Conservation (phyloP, 2,329 filamentous ascomycete genomes). For the Didymosphaeria variabile region DNA sequence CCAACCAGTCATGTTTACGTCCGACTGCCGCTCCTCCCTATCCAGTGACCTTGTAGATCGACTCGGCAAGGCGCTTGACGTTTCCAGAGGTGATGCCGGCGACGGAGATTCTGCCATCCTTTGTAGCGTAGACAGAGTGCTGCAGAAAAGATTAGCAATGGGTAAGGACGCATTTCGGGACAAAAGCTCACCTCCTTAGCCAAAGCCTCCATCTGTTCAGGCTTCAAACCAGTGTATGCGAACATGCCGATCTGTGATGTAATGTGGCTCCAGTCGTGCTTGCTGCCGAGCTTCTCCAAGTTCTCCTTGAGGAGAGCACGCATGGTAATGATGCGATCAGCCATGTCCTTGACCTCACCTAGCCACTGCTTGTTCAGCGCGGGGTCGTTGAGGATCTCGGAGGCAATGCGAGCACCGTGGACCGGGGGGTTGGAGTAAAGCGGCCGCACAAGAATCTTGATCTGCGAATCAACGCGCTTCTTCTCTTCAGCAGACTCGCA, state of each 20-base stretch:
- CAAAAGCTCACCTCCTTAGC: conserved; percentile 76
- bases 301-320: conserved; percentile 92
- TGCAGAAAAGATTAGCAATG: conserved; percentile 39
- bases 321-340: conserved; percentile 99
- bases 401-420: conserved; percentile 93
- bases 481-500: conserved; percentile 87
- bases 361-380: conserved; percentile 93
- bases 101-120: conserved; percentile 86
- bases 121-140: conserved; percentile 97
- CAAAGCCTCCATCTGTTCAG: conserved; percentile 89
- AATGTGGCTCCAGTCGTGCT: conserved; percentile 99
- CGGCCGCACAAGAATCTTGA: conserved; percentile 97
- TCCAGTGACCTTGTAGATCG: conserved; percentile 85
- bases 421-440: conserved; percentile 98
- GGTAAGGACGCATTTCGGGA: not conserved
- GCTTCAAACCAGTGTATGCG: conserved; percentile 91
- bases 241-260: conserved; percentile 99
- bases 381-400: conserved; percentile 87
- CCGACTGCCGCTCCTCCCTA: conserved; percentile 32
- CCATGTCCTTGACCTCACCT: conserved; percentile 97
- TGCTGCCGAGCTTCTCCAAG: conserved; percentile 92
- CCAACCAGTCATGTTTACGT: conserved; percentile 2
- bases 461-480: conserved; percentile 93
- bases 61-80: conserved; percentile 80
- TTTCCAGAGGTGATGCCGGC: conserved; percentile 84